Evolutionary conservation across 495 filamentous ascomycete genomes (phyloP).

Genomic region (Tuber umbilicatum): DNA sequence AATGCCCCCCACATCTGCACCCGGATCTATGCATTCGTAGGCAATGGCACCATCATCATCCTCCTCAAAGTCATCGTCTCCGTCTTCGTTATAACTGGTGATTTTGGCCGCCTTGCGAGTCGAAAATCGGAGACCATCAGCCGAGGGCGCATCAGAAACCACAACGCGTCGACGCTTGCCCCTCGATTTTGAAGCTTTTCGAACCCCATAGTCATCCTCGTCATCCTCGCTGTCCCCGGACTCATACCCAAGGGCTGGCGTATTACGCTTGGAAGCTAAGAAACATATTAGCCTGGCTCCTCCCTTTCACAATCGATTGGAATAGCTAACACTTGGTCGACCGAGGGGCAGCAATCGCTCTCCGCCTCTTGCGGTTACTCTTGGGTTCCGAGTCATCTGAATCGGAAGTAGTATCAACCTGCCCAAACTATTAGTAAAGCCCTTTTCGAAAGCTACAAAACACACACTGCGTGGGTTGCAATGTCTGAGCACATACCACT

Average conservation of each 20-base stretch:
- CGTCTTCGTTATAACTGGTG: slow-evolving; percentile 82
- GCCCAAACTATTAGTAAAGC: slow-evolving; percentile 39
- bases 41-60: slow-evolving; percentile 56
- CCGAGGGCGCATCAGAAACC: slow-evolving; percentile 59
- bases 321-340: slow-evolving; percentile 51
- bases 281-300: slow-evolving; percentile 15
- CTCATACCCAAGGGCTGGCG: slow-evolving; percentile 54
- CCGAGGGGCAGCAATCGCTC: slow-evolving; percentile 41
- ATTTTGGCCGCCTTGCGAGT: slow-evolving; percentile 78
- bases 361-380: slow-evolving; percentile 49
- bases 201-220: slow-evolving; percentile 43
- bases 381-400: slow-evolving; percentile 65
- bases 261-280: slow-evolving; percentile 59
- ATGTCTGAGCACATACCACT: slow-evolving; percentile 43
- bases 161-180: slow-evolving; percentile 65
- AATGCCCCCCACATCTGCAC: slow-evolving; percentile 62
- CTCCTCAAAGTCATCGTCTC: slow-evolving; percentile 71
- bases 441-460: not conserved
- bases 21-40: slow-evolving; percentile 52
- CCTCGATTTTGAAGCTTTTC: slow-evolving; percentile 56
- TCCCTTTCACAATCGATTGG: slow-evolving; percentile 44
- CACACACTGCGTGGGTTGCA: not conserved
- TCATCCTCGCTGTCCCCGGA: slow-evolving; percentile 46
- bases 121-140: slow-evolving; percentile 75
- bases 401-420: slow-evolving; percentile 70